Evolutionary conservation across 257 asterid species (phyloP), one percentile per base, ranked within the genome.

Genomic region (Gentiana straminea): DNA sequence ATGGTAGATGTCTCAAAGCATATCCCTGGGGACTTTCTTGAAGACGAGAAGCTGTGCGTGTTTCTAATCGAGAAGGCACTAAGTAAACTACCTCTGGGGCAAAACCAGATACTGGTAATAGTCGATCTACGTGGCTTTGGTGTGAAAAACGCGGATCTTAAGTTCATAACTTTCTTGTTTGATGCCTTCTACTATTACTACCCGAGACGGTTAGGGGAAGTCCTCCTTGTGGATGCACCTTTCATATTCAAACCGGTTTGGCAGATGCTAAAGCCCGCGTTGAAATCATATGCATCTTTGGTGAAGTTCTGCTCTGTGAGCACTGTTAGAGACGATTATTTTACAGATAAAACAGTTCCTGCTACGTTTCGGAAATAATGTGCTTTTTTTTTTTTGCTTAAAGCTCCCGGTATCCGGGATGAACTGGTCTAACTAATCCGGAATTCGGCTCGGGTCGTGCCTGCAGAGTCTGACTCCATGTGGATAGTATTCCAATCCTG

Each of bases 211-310:
- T 49, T 91, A 77, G 68, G 96, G 34, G 73, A 84, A 71, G 94
- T 86, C 57, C 80, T 87, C 34, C 83, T 91, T 13, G 89, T 91
- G 47, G 98, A 91, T 13, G 92, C 96, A 46, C 98, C 98, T 7
- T 91, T 87, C 60, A 59, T 91, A 59, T 91, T 91, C 81, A 75
- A 87, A 72, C 96, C 98, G 32, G 34, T 91, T 59, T 91, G 98
- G 98, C 84, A 72, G 84, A 76, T 91, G 6, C 66, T 72, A 55
- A 87, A 91, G 81, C 96, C 98, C 49, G 55, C 84, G 70, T 47
- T 83, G 3, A 83, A 79, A 76, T 85, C 95, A 2, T 91, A 91
- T 61, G 84, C 98, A 49, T 84, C 96, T 36, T 72, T 91, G 83
- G 98, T 91, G 71, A 86, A 67, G 62, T 89, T 86, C 77, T 84